Percentiles rank a stretch among this genome's conserved stretches.
Evolutionary conservation across 139 green algal genomes (phyloP).

Genomic region (Cymbomonas tetramitiformis): DNA sequence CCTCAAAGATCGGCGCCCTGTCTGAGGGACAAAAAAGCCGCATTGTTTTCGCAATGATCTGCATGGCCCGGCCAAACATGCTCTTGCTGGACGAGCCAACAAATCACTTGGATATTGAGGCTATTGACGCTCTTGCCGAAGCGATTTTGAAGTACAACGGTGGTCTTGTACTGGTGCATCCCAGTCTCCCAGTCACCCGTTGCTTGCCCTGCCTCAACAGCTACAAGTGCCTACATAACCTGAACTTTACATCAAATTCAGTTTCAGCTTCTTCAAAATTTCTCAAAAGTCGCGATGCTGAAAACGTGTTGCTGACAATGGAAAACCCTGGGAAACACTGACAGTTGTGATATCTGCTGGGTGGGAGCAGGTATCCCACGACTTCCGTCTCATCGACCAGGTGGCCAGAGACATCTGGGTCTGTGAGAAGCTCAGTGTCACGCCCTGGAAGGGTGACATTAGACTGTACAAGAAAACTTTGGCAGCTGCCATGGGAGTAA

Average conservation of each 20-base stretch:
- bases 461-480: constrained; percentile 58
- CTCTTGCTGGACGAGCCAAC: constrained; percentile 61
- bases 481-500: not conserved
- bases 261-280: no score
- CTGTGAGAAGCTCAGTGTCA: constrained; percentile 55
- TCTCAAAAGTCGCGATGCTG: no score
- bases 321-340: no score
- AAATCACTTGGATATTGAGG: constrained; percentile 85
- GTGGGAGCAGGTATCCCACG: no score
- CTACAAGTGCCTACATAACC: no score
- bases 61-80: constrained; percentile 68
- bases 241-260: no score
- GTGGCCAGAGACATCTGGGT: constrained; percentile 85
- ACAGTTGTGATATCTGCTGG: no score
- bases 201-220: no score
- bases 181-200: no score
- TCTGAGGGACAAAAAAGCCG: constrained; percentile 77
- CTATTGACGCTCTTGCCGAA: constrained; percentile 79
- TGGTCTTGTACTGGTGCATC: constrained; percentile 35
- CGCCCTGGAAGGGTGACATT: constrained; percentile 68
- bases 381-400: constrained; percentile 43
- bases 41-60: constrained; percentile 82
- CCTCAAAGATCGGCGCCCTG: constrained; percentile 53
- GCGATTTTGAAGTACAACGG: constrained; percentile 78
- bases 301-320: no score